Percentiles rank a stretch among this genome's conserved stretches.
phyloP scores from a whole-genome alignment of 1,139 yeast species.

The Magnusiomyces ingens region DNA sequence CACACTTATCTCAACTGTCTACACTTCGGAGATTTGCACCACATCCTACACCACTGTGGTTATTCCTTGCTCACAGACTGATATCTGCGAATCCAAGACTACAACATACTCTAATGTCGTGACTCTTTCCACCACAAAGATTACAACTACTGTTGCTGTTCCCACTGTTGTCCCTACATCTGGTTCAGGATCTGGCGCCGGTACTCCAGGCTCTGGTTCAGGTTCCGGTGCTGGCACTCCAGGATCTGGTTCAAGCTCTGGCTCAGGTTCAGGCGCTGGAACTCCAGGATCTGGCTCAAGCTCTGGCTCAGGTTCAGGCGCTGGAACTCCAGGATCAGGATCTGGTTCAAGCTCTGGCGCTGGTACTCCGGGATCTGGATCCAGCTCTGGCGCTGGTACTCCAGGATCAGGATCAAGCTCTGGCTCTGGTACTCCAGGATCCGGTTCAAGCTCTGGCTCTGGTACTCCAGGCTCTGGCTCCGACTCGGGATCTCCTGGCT shows the following conservation, averaged over 20 bases:
- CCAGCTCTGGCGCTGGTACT: background rate
- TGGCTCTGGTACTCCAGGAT: background rate
- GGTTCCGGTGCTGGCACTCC: background rate
- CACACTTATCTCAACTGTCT: background rate
- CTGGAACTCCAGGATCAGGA: background rate
- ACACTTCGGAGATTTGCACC: background rate
- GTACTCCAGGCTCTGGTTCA: background rate
- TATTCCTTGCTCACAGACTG: slow-evolving; percentile 1
- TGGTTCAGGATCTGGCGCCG: slow-evolving; percentile 1
- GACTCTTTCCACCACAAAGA: background rate
- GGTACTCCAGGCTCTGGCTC: background rate
- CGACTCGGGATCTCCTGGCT: background rate
- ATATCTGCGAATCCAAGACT: slow-evolving; percentile 3
- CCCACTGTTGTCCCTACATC: background rate
- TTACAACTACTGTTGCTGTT: background rate
- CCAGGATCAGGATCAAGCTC: background rate
- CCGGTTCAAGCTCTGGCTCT: background rate
- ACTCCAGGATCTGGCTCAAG: background rate
- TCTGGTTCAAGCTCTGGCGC: background rate
- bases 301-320: background rate
- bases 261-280: background rate
- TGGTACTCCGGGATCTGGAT: background rate
- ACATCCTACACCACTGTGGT: slow-evolving; percentile 3
- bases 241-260: background rate
- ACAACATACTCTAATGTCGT: background rate